A percentile compares a stretch with the other conserved stretches of the same genome.
Conservation (phyloP, 768 basidiomycete genomes). For the Phanerodontia chrysosporium region DNA sequence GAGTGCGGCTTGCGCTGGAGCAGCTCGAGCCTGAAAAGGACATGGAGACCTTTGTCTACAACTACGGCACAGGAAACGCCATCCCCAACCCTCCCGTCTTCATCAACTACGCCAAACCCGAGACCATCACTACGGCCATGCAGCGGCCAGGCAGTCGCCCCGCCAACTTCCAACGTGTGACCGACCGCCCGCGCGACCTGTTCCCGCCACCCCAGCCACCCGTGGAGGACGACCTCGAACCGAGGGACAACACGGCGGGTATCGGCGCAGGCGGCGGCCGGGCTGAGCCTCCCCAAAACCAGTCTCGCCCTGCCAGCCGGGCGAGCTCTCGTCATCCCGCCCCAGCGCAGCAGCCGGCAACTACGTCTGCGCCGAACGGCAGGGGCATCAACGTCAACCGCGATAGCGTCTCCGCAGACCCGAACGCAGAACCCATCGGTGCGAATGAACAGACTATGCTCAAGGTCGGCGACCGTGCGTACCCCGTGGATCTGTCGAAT, state of each 20-base stretch:
- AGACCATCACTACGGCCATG: constrained; percentile 60
- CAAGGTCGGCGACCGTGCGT: constrained; percentile 64
- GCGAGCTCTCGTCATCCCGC: constrained; percentile 16
- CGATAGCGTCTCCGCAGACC: constrained; percentile 30
- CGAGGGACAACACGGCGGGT: constrained; percentile 57
- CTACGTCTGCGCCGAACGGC: constrained; percentile 8
- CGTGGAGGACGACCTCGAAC: constrained; percentile 39
- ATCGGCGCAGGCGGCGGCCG: constrained; percentile 61
- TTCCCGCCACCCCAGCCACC: constrained; percentile 32
- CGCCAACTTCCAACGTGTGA: constrained; percentile 47
- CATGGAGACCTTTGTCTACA: constrained; percentile 83
- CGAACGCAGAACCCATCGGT: constrained; percentile 56
- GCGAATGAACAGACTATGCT: constrained; percentile 49
- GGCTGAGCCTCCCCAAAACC: constrained; percentile 25
- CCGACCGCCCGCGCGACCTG: constrained; percentile 31
- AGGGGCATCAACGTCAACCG: constrained; percentile 7
- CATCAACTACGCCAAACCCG: constrained; percentile 73
- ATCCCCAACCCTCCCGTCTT: constrained; percentile 89
- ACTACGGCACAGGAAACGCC: constrained; percentile 82
- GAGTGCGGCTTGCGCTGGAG: constrained; percentile 80
- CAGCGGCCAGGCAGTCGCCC: constrained; percentile 52
- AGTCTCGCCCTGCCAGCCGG: constrained; percentile 30
- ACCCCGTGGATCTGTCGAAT: constrained; percentile 32
- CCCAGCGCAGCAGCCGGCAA: neutral
- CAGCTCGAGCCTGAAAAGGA: constrained; percentile 85